phyloP scores from a whole-genome alignment of 192 early-diverging fungal genomes.

The Piromyces sp. region DNA sequence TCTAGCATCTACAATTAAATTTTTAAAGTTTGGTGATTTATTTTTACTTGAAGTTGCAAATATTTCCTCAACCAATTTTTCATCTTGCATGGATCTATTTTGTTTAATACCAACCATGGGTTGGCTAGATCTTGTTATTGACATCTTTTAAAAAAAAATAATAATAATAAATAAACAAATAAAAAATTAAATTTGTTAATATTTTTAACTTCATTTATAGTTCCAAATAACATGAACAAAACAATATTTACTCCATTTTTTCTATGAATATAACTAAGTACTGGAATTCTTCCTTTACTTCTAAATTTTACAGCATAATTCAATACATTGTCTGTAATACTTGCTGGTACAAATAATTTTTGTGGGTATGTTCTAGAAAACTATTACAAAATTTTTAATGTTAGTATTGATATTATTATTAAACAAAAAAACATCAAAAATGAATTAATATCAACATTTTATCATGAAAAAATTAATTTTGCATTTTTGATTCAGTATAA shows the following conservation, averaged over 20 bases:
- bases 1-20: conserved; percentile 90
- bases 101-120: conserved; percentile 92
- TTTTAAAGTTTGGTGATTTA: conserved; percentile 3
- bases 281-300: conserved; percentile 78
- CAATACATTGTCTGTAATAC: conserved; percentile 78
- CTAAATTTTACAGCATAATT: conserved; percentile 76
- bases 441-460: no score
- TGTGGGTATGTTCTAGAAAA: conserved; percentile 81
- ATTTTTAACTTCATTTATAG: no score
- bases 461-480: no score
- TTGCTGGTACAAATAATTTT: conserved; percentile 58
- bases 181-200: not conserved
- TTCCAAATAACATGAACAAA: no score
- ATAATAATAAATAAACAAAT: not conserved
- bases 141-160: conserved; percentile 17
- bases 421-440: no score
- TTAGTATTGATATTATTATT: no score
- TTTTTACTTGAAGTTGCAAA: conserved; percentile 34
- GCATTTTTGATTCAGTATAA: no score
- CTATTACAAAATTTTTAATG: no score
- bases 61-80: conserved; percentile 86
- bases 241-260: conserved; percentile 57
- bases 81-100: conserved; percentile 88
- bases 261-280: conserved; percentile 73
- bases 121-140: conserved; percentile 85